Base-by-base conservation (phyloP, 192 early-diverging fungal genomes). In the Linnemannia elongata region DNA sequence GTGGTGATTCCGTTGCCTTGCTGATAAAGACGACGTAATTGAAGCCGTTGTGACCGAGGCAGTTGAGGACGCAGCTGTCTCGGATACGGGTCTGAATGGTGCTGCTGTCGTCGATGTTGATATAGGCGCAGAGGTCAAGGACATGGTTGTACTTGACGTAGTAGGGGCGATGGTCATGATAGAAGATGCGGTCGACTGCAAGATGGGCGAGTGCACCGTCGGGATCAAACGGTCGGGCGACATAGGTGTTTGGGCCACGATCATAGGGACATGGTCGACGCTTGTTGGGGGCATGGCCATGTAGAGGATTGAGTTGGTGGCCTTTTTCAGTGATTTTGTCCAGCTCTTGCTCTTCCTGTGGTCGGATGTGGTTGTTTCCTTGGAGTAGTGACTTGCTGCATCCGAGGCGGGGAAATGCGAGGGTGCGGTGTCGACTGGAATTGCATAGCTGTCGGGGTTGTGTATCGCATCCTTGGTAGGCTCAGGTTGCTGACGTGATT, bases 271-370 rank as follows among this genome's bases (percentile, higher is more conserved):
- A 54, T 78, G 54, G 41, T 87, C 85, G 13, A 66, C 69, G 38
- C 76, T 87, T 33, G 79, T 81, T 20, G 85, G 85, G 4, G 85
- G 85, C 79, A 87, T 87, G 33, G 85, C 85, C 85, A 87, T 87
- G 60, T 81, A 87, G 72, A 87, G 35, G 72, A 87, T 87, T 5
- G 85, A 87, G 54, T 42, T 87, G 72, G 85, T 87, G n/a, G 85
- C 85, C 72, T 81, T 87, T 54, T 81, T 87, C 20, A 87, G 66
- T 1, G 85, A 80, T 17, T 69, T 81, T 78, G 85, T 77, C 85
- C 85, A 87, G n/a, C 79, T 75, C 72, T 78, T 87, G 76, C 81
- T 77, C 49, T 87, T 87, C 1, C 74, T 57, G 60, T 66, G 30
- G 36, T 60, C 54, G 4, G 69, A 52, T 36, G 55, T 52, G 13